Evolutionary conservation across 2,329 filamentous ascomycete species (phyloP).

Genomic region (Kalmusia sp.): DNA sequence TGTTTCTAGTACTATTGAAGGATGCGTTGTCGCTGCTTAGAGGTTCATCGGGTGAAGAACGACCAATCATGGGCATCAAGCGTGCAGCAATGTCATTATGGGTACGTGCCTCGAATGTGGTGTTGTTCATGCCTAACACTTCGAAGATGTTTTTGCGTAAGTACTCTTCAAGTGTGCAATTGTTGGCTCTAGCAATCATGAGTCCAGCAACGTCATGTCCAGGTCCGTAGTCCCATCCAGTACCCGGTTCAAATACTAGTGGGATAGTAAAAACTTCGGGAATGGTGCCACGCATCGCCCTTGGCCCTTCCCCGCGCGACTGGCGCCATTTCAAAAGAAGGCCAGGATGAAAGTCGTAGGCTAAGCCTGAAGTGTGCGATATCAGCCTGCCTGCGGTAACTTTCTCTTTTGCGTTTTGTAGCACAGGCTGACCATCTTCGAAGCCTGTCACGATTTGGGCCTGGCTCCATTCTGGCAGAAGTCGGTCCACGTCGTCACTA

Average conservation of each 20-base stretch:
- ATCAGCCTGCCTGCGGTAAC: slow-evolving; percentile 31
- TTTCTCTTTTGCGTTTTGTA: slow-evolving; percentile 24
- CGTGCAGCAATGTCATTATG: slow-evolving; percentile 19
- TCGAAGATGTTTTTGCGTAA: slow-evolving; percentile 33
- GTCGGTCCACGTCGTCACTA: slow-evolving; percentile 23
- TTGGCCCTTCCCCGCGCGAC: slow-evolving; percentile 14
- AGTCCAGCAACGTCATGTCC: slow-evolving; percentile 32
- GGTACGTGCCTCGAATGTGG: slow-evolving; percentile 23
- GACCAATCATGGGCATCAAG: slow-evolving; percentile 23
- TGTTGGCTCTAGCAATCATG: slow-evolving; percentile 31
- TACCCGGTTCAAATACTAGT: slow-evolving; percentile 36
- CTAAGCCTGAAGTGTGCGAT: slow-evolving; percentile 34
- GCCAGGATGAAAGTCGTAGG: slow-evolving; percentile 28
- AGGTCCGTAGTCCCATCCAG: slow-evolving; percentile 26
- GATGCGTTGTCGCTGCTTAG: slow-evolving; percentile 10
- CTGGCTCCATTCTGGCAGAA: slow-evolving; percentile 34
- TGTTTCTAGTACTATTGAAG: not conserved
- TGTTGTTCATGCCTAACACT: slow-evolving; percentile 28
- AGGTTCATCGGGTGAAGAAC: slow-evolving; percentile 13
- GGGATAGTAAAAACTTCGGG: slow-evolving; percentile 20
- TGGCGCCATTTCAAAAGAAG: slow-evolving; percentile 8
- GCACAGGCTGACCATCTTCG: slow-evolving; percentile 15
- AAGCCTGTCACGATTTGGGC: slow-evolving; percentile 25
- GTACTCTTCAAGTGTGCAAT: slow-evolving; percentile 28
- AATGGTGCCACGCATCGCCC: slow-evolving; percentile 16